A percentile compares a stretch with the other conserved stretches of the same genome.
phyloP scores from a whole-genome alignment of 2,329 filamentous ascomycete genomes.

The Trichophyton benhamiae region DNA sequence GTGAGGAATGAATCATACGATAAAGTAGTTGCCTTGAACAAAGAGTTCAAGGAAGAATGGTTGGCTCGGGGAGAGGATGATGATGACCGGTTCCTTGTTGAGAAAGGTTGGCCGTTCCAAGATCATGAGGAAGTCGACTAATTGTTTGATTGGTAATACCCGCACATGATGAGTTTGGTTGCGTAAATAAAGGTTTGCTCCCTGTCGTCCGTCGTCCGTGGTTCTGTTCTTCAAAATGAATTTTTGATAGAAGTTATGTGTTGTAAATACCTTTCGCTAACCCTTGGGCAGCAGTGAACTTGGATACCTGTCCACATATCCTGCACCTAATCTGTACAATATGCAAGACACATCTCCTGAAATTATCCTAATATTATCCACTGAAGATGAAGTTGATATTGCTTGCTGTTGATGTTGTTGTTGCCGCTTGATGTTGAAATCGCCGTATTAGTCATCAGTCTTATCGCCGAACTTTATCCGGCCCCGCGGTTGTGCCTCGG shows the following conservation, averaged over 20 bases:
- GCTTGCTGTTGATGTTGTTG: not conserved
- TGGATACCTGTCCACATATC: not conserved
- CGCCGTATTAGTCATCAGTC: not conserved
- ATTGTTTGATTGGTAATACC: not conserved
- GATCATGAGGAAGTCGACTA: conserved; percentile 11
- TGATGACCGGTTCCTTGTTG: conserved; percentile 8
- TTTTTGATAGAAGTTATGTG: no score
- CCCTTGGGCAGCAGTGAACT: not conserved
- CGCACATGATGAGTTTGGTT: no score
- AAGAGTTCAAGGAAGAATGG: conserved; percentile 9
- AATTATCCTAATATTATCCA: not conserved
- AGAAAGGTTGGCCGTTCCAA: conserved; percentile 10
- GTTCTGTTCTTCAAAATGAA: no score
- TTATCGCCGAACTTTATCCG: not conserved
- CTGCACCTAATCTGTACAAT: not conserved
- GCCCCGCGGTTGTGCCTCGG: not conserved
- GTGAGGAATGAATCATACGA: conserved; percentile 11
- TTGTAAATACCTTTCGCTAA: no score
- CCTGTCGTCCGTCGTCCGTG: no score
- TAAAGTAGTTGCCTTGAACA: conserved; percentile 5
- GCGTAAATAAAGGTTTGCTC: no score
- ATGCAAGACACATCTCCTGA: not conserved
- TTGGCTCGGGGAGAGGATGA: conserved; percentile 9
- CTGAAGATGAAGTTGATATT: not conserved
- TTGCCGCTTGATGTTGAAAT: not conserved